Evolutionary conservation across 768 basidiomycete genomes (phyloP).

Genomic region (Leucocoprinus sp.): DNA sequence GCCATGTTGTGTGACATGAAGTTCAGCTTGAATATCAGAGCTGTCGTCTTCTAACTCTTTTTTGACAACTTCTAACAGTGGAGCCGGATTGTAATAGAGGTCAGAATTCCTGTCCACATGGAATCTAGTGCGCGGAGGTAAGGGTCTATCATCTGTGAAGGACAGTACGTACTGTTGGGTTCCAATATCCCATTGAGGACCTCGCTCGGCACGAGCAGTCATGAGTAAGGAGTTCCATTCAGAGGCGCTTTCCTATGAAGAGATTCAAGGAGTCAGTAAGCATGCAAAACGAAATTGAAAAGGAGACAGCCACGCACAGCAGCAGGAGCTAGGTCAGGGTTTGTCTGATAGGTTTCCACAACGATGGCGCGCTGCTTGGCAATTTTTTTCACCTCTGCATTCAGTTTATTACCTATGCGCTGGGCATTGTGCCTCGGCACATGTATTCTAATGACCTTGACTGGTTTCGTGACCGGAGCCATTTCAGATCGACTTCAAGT

Average conservation of each 20-base stretch:
- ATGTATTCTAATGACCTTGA: slow-evolving; percentile 48
- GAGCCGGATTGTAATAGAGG: slow-evolving; percentile 65
- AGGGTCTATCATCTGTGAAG: not conserved
- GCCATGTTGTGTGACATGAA: slow-evolving; percentile 19
- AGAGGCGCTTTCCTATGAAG: slow-evolving; percentile 59
- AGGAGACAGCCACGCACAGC: slow-evolving; percentile 40
- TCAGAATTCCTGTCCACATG: slow-evolving; percentile 67
- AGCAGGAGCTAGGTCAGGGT: slow-evolving; percentile 54
- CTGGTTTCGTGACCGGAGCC: slow-evolving; percentile 49
- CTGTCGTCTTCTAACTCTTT: slow-evolving; percentile 33
- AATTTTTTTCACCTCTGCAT: slow-evolving; percentile 46
- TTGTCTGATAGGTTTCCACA: slow-evolving; percentile 58
- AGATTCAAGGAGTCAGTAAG: not conserved
- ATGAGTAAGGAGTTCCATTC: slow-evolving; percentile 81
- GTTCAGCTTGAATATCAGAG: slow-evolving; percentile 21
- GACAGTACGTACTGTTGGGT: slow-evolving; percentile 75
- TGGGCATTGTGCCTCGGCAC: slow-evolving; percentile 75
- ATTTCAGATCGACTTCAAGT: slow-evolving; percentile 22
- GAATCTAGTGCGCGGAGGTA: slow-evolving; percentile 38
- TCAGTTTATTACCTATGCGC: slow-evolving; percentile 56
- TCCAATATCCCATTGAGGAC: slow-evolving; percentile 83
- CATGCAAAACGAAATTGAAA: not conserved
- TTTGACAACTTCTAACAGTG: slow-evolving; percentile 45
- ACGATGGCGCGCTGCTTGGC: slow-evolving; percentile 40
- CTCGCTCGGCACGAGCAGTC: slow-evolving; percentile 72